Percentiles rank a stretch among this genome's conserved stretches.
Evolutionary conservation across 805 yeast genomes (phyloP).

Genomic region (Ogataea salicorniae): DNA sequence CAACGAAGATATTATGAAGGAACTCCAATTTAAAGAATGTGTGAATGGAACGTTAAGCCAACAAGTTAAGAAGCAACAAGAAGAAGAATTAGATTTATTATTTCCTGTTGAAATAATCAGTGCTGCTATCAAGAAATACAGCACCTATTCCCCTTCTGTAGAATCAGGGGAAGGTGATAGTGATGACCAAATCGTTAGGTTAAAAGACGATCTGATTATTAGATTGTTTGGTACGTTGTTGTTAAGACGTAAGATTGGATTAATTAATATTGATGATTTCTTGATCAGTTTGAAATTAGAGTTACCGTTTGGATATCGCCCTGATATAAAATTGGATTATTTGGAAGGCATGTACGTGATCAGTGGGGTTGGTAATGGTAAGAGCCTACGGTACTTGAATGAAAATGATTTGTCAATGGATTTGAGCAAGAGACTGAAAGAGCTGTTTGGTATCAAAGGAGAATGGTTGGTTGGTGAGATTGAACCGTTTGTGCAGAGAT

Average conservation of each 20-base stretch:
- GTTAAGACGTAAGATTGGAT: constrained; percentile 6
- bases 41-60: neutral
- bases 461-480: constrained; percentile 62
- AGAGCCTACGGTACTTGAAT: constrained; percentile 50
- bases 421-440: constrained; percentile 42
- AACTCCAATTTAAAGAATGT: neutral
- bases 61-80: neutral
- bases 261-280: constrained; percentile 42
- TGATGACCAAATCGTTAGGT: constrained; percentile 1
- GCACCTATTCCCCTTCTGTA: constrained; percentile 2
- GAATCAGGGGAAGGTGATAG: constrained; percentile 6
- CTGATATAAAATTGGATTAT: constrained; percentile 49
- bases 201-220: constrained; percentile 15
- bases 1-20: too few species aligned
- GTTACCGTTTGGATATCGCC: constrained; percentile 51
- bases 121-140: constrained; percentile 8
- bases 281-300: constrained; percentile 56
- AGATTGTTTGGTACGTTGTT: constrained; percentile 15
- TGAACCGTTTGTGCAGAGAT: constrained; percentile 55
- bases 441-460: constrained; percentile 48
- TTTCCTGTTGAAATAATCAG: constrained; percentile 9
- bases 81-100: neutral
- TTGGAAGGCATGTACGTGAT: constrained; percentile 9
- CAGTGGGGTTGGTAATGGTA: constrained; percentile 30
- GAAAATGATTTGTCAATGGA: constrained; percentile 43